A percentile compares a stretch with the other conserved stretches of the same genome.
These are phyloP conservation scores for Boletus edulis DNA, from an alignment of 768 basidiomycete genomes.

Conservation along the genomic window DNA sequence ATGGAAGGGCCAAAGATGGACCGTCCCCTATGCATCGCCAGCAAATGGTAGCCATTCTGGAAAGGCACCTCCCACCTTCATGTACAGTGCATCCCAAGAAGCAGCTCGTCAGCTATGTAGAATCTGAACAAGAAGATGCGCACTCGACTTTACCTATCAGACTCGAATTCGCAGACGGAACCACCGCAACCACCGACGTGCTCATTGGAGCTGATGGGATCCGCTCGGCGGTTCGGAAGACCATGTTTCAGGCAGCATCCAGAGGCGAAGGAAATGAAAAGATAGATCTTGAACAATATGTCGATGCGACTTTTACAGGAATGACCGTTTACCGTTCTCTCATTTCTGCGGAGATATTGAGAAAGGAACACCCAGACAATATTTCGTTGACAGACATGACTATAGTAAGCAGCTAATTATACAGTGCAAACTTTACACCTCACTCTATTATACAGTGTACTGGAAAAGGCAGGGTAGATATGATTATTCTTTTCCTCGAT, in stretches of 20 bases:
- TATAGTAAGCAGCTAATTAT: slow-evolving; percentile 19
- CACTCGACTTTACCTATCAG: slow-evolving; percentile 21
- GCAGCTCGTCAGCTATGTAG: slow-evolving; percentile 17
- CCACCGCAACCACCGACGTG: slow-evolving; percentile 34
- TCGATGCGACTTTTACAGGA: slow-evolving; percentile 41
- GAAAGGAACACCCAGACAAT: slow-evolving; percentile 21
- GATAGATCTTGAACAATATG: slow-evolving; percentile 7
- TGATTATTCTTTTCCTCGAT: background rate
- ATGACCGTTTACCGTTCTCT: slow-evolving; percentile 38
- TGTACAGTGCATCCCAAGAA: slow-evolving; percentile 20
- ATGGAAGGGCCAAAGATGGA: slow-evolving; percentile 1
- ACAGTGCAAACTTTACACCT: background rate
- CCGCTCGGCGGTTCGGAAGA: slow-evolving; percentile 25
- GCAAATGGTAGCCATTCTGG: slow-evolving; percentile 16
- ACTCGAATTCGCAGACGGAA: slow-evolving; percentile 16
- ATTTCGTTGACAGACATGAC: slow-evolving; percentile 9
- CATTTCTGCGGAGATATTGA: slow-evolving; percentile 34
- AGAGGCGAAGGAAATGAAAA: background rate
- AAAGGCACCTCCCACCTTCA: slow-evolving; percentile 17
- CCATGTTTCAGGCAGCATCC: slow-evolving; percentile 19
- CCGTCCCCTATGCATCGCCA: slow-evolving; percentile 21
- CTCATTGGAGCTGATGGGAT: slow-evolving; percentile 49
- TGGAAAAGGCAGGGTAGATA: slow-evolving; percentile 8
- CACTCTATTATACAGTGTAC: slow-evolving; percentile 15
- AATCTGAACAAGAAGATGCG: slow-evolving; percentile 14